These are phyloP conservation scores for Nicotiana paniculata DNA, from an alignment of 257 asterid species.

Conservation along the genomic window DNA sequence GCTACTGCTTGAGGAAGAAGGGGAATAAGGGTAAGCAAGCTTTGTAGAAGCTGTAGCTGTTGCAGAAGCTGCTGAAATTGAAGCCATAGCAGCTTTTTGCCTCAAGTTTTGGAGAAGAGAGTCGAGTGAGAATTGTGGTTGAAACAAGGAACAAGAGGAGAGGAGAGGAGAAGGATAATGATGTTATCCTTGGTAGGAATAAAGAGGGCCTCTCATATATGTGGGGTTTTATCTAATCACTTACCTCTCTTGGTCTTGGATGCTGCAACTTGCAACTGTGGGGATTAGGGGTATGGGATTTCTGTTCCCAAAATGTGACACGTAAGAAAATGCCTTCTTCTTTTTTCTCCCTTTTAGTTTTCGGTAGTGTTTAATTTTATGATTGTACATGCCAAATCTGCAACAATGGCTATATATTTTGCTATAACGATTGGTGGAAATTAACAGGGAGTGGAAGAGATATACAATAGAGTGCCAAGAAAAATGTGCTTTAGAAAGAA, in stretches of 20 bases:
- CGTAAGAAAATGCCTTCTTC: no score
- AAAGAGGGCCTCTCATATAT: constrained; percentile 4
- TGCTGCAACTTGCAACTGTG: constrained; percentile 1
- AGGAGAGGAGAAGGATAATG: neutral
- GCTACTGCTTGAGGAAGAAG: neutral
- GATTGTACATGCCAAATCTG: neutral
- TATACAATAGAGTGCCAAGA: neutral
- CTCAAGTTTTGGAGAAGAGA: constrained; percentile 1
- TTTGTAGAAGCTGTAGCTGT: constrained; percentile 16
- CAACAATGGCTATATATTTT: neutral
- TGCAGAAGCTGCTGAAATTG: constrained; percentile 21
- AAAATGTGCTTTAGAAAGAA: neutral
- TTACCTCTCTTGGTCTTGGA: neutral
- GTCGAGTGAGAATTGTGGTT: neutral
- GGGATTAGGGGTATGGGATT: neutral
- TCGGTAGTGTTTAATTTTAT: neutral
- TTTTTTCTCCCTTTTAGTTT: neutral
- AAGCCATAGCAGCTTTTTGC: constrained; percentile 18
- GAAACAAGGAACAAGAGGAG: neutral
- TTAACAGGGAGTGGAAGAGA: neutral
- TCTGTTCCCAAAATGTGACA: neutral
- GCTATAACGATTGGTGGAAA: neutral
- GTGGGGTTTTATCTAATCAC: neutral
- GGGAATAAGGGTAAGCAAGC: neutral
- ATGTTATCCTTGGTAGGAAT: neutral